A percentile compares a stretch with the other conserved stretches of the same genome.
Conservation (phyloP, 164 flowering plant genomes). For the Saururus chinensis region DNA sequence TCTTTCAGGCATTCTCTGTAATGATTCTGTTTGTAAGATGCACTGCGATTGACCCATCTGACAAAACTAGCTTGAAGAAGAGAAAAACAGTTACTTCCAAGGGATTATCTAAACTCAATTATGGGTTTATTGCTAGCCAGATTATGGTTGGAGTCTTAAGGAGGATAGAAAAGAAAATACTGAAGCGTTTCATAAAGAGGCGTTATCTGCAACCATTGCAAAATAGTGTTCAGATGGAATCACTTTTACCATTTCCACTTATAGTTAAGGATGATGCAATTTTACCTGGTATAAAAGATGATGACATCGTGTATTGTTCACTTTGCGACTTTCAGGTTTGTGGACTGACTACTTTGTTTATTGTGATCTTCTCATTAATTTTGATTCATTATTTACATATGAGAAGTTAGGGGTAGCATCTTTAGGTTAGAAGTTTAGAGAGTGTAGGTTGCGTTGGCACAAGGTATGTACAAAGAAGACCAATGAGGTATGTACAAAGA, state of each 20-base stretch:
- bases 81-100: conserved; percentile 30
- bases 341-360: background rate
- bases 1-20: conserved; percentile 58
- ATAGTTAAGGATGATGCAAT: conserved; percentile 55
- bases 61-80: conserved; percentile 55
- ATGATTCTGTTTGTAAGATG: conserved; percentile 70
- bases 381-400: background rate
- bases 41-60: conserved; percentile 79
- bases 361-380: background rate
- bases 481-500: too few species aligned
- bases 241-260: conserved; percentile 74
- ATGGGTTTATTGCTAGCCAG: conserved; percentile 49
- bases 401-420: too few species aligned
- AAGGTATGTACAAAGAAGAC: too few species aligned
- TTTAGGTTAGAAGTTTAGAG: too few species aligned
- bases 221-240: conserved; percentile 44
- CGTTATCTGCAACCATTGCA: conserved; percentile 65
- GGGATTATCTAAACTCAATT: conserved; percentile 33
- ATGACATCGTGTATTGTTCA: conserved; percentile 65
- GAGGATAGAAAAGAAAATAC: conserved; percentile 71
- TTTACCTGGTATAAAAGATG: conserved; percentile 48
- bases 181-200: conserved; percentile 58
- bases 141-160: conserved; percentile 47
- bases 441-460: too few species aligned
- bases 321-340: conserved; percentile 78